Percentiles rank a stretch among this genome's conserved stretches.
Evolutionary conservation across 2,329 filamentous ascomycete species (phyloP).

Genomic region (Basipetospora chlamydospora): DNA sequence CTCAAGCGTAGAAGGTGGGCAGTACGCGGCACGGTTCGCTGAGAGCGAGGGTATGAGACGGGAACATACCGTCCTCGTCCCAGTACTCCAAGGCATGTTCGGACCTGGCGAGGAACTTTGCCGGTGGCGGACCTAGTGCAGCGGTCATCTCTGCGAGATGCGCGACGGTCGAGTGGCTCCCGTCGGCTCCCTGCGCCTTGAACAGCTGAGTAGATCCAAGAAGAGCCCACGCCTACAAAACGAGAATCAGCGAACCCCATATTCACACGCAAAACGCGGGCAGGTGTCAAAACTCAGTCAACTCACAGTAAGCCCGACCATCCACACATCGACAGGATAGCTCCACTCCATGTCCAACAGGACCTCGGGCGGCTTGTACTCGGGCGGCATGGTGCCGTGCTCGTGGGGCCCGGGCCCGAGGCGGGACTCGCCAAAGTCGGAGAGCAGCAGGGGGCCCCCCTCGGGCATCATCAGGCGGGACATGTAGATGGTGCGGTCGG

Average conservation of each 20-base stretch:
- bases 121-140: neutral
- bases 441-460: neutral
- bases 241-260: no score
- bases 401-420: neutral
- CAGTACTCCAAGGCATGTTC: neutral
- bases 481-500: conserved; percentile 9
- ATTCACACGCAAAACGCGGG: neutral
- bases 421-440: neutral
- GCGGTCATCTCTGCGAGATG: neutral
- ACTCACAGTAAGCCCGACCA: conserved; percentile 13
- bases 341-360: conserved; percentile 13
- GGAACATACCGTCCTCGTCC: neutral
- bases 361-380: conserved; percentile 12
- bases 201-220: neutral
- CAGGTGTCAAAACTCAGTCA: neutral
- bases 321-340: conserved; percentile 16
- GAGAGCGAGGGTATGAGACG: no score
- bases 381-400: neutral
- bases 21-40: no score
- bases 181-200: neutral
- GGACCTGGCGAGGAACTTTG: neutral
- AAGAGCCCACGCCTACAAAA: neutral
- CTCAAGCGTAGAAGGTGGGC: neutral
- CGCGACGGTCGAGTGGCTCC: neutral
- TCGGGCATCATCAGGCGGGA: neutral